phyloP scores from a whole-genome alignment of 2,329 filamentous ascomycete species.

The Amesomyces nigricolor region DNA sequence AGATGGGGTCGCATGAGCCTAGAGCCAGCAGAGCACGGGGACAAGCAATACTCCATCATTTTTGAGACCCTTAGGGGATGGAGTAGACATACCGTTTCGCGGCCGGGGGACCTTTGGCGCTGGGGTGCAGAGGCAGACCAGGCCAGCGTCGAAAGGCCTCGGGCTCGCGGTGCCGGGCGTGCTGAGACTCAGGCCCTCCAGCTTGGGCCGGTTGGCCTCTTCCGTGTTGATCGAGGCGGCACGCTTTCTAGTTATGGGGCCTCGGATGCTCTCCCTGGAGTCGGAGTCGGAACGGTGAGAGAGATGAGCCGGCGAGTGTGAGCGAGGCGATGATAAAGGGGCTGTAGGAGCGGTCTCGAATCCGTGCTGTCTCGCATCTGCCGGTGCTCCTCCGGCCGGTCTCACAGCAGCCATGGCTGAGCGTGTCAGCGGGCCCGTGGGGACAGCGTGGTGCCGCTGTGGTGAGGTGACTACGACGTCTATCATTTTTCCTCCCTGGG shows the following conservation, averaged over 20 bases:
- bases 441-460: constrained; percentile 4
- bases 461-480: constrained; percentile 17
- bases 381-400: constrained; percentile 1
- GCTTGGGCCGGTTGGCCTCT: constrained; percentile 37
- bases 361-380: constrained; percentile 11
- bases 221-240: constrained; percentile 42
- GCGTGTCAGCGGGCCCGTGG: constrained; percentile 17
- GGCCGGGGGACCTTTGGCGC: constrained; percentile 54
- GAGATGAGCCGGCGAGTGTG: neutral
- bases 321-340: constrained; percentile 7
- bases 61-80: constrained; percentile 5
- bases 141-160: constrained; percentile 8
- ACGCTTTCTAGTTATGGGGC: constrained; percentile 36
- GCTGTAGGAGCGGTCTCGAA: constrained; percentile 12
- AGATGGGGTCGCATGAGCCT: constrained; percentile 12
- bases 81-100: constrained; percentile 48
- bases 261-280: neutral
- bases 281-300: neutral
- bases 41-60: neutral
- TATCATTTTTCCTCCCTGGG: constrained; percentile 21
- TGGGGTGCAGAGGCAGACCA: constrained; percentile 52
- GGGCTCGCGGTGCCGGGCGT: constrained; percentile 30
- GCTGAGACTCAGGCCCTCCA: constrained; percentile 33
- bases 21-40: constrained; percentile 1
- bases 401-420: constrained; percentile 23